Evolutionary conservation across 139 green algal species (phyloP), one percentile per base, ranked within the genome.

Genomic region (Pseudopediastrum boryanum): DNA sequence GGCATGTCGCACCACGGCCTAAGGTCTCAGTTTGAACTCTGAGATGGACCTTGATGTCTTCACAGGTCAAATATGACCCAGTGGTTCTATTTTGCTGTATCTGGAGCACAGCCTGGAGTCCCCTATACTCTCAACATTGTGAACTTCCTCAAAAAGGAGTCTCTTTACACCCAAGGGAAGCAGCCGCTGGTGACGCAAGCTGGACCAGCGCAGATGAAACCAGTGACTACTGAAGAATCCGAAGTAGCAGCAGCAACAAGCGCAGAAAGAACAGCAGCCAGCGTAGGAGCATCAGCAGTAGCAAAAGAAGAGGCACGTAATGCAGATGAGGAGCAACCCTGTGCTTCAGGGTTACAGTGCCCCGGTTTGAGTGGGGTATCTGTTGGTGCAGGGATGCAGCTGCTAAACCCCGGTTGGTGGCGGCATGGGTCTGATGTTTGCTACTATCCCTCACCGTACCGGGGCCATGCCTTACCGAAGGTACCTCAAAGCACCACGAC

Each of bases 41-140:
- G n/a, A n/a, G n/a, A n/a, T n/a, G n/a, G n/a, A n/a, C n/a, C n/a
- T n/a, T n/a, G n/a, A n/a, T n/a, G n/a, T n/a, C n/a, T n/a, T n/a
- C n/a, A n/a, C n/a, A n/a, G n/a, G n/a, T n/a, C n/a, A n/a, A n/a
- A n/a, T 29, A 33, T 27, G 29, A 59, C 66, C 4, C 84, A 89
- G 77, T 89, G 86, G 88, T 92, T 90, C 72, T 88, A 77, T 77
- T 90, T 90, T 80, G 56, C 70, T n/a, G 52, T 89, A 10, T 68
- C 36, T 13, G 79, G 79, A 71, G 56, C 78, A 3, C 29, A 69
- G 54, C 75, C 83, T 33, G 79, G 77, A 9, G 46, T 84, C 36
- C 62, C 59, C n/a, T 92, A 92, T 82, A 87, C 85, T 48, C 78
- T 92, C 78, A 92, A 92, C 72, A 51, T 92, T 25, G 79, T 90